A percentile compares a stretch with the other conserved stretches of the same genome.
Conservation (phyloP, 1,284 basidiomycete genomes). For the Ustilago nuda region DNA sequence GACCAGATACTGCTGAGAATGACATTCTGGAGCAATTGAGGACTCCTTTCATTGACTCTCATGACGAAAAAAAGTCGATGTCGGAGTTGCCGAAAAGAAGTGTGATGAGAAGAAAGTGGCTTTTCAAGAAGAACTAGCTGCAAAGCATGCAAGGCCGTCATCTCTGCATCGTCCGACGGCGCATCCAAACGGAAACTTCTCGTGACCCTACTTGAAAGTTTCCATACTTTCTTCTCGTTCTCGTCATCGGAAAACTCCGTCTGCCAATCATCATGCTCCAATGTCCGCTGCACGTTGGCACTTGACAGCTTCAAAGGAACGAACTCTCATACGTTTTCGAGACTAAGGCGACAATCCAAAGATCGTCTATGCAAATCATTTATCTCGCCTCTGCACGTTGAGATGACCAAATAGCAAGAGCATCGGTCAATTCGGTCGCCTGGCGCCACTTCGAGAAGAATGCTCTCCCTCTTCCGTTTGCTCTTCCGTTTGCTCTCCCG, state of each 20-base stretch:
- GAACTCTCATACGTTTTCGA: background rate
- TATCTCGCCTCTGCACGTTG: conserved; percentile 7
- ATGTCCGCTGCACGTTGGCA: conserved; percentile 22
- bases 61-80: background rate
- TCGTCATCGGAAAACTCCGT: conserved; percentile 30
- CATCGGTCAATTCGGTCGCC: conserved; percentile 16
- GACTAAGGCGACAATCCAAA: conserved; percentile 1
- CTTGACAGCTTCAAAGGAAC: conserved; percentile 13
- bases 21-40: conserved; percentile 3
- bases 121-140: background rate
- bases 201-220: conserved; percentile 15
- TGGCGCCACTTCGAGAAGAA: conserved; percentile 9
- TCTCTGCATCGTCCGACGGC: conserved; percentile 4
- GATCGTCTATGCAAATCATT: conserved; percentile 20
- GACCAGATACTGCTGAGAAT: too few relatives aligned
- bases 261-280: conserved; percentile 20
- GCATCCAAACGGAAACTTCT: conserved; percentile 8
- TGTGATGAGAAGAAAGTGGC: background rate
- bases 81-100: background rate
- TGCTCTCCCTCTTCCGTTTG: background rate
- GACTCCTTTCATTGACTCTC: background rate
- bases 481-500: too few relatives aligned
- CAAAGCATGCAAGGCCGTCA: conserved; percentile 1
- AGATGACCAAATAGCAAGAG: background rate
- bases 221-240: background rate